Evolutionary conservation across 208 protist genomes (phyloP), one percentile per base, ranked within the genome.

Genomic region (Trypanosoma lewisi): DNA sequence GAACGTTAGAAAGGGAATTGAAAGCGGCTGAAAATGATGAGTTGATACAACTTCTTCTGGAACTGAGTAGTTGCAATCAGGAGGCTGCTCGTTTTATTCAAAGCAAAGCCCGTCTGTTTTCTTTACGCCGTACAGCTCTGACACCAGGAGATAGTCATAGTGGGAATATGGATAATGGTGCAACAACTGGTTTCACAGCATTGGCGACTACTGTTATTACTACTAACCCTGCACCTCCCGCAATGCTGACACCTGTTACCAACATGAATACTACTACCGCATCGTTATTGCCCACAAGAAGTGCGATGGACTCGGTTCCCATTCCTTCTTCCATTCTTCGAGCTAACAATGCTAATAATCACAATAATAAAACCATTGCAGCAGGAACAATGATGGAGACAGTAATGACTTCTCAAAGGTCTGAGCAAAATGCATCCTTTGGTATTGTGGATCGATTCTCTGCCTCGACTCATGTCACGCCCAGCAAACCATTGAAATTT

Each of bases 51-150:
- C 76, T 89, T 17, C 69, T 92, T 27, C 52, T 92, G 27, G 85
- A 89, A 64, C 68, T 92, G 27, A 78, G 77, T 45, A 83, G 77
- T 62, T 82, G 79, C 59, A 81, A 82, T 74, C 27, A 64, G 11
- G 82, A 85, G 36, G 85, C 80, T 9, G 69, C 80, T 14, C 34
- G 65, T 27, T 92, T 92, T 59, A 89, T 92, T 63, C 75, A 81
- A 44, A 78, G 73, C 37, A 92, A 92, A 62, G 82, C 80, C 6
- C 62, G 67, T 57, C 75, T 87, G 52, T 82, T 92, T 58, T 61
- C 77, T 2, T 71, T 87, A 21, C 77, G 75, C 6, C 78, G 77
- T 47, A 39, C 41, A 6, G 41, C 31, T n/a, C 25, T 36, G 23
- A 42, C 44, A 25, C 17, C 8, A 25, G 51, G 27, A 41, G n/a